These are phyloP conservation scores for Mortierella sp. DNA, from an alignment of 371 early-diverging fungal genomes.

Conservation along the genomic window DNA sequence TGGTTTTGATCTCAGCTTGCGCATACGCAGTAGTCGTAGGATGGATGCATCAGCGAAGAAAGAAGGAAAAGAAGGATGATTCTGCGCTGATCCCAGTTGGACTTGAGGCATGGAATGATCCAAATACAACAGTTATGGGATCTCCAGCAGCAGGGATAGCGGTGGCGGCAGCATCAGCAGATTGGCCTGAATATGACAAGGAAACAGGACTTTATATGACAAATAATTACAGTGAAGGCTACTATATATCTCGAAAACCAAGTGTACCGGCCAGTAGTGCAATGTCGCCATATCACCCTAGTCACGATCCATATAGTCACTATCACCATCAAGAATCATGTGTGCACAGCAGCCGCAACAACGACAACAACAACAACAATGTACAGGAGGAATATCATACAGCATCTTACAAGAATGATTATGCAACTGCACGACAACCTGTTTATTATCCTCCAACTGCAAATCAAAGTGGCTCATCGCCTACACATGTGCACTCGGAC, in stretches of 20 bases:
- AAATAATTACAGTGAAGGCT: not conserved
- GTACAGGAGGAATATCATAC: not conserved
- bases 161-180: not conserved
- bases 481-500: not conserved
- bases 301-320: not conserved
- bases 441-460: not conserved
- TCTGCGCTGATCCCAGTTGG: slow-evolving; percentile 1
- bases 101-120: slow-evolving; percentile 20
- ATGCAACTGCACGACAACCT: not conserved
- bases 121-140: slow-evolving; percentile 10
- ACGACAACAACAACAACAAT: not conserved
- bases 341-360: not conserved
- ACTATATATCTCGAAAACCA: not conserved
- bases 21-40: slow-evolving; percentile 7
- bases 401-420: not conserved
- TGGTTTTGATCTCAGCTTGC: slow-evolving; percentile 16
- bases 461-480: not conserved
- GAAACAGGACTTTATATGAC: not conserved
- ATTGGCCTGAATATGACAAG: slow-evolving; percentile 22
- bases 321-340: not conserved
- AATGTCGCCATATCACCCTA: not conserved
- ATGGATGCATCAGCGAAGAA: slow-evolving; percentile 17
- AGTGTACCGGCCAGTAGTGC: not conserved
- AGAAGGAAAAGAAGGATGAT: not conserved
- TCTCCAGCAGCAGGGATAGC: not conserved